Conservation (phyloP, 2,329 filamentous ascomycete genomes). For the Phaeophleospora eucalypticola region DNA sequence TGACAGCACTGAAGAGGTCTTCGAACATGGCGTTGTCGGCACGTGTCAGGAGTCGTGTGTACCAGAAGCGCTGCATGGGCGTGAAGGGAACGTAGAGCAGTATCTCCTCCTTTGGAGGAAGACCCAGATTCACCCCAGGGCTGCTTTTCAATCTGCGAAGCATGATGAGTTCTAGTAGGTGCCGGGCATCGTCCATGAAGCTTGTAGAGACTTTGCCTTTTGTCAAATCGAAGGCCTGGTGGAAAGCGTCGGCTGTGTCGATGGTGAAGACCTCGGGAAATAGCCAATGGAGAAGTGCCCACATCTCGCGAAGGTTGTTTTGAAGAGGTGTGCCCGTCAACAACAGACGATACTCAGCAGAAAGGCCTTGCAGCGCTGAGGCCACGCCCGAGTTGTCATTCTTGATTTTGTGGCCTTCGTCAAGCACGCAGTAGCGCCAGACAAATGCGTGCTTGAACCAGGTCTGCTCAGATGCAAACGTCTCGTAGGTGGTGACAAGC, state of each 20-base stretch:
- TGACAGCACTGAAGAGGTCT: slow-evolving; percentile 49
- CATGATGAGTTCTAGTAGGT: slow-evolving; percentile 56
- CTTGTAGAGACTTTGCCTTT: slow-evolving; percentile 51
- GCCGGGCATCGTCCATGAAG: slow-evolving; percentile 52
- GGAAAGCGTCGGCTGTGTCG: slow-evolving; percentile 50
- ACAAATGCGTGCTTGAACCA: slow-evolving; percentile 51
- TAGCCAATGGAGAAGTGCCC: slow-evolving; percentile 56
- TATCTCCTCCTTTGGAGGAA: slow-evolving; percentile 56
- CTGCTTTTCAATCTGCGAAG: slow-evolving; percentile 56
- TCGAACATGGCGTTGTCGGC: slow-evolving; percentile 49
- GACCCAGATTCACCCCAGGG: slow-evolving; percentile 50
- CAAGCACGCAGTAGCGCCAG: slow-evolving; percentile 52
- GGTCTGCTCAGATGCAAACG: slow-evolving; percentile 41
- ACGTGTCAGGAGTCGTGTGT: slow-evolving; percentile 54
- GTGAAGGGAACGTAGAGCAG: slow-evolving; percentile 56
- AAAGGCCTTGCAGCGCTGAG: slow-evolving; percentile 40
- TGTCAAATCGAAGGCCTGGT: slow-evolving; percentile 53
- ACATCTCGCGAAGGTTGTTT: slow-evolving; percentile 56
- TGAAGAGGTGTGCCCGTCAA: slow-evolving; percentile 56
- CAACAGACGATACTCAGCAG: slow-evolving; percentile 48
- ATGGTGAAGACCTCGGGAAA: slow-evolving; percentile 55
- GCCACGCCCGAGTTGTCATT: slow-evolving; percentile 46
- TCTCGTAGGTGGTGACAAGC: slow-evolving; percentile 51
- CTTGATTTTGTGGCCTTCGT: slow-evolving; percentile 53
- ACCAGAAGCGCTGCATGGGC: slow-evolving; percentile 57